Percentiles rank a stretch among this genome's conserved stretches.
Conservation (phyloP, 2,329 filamentous ascomycete genomes). For the Endothia cerciana region DNA sequence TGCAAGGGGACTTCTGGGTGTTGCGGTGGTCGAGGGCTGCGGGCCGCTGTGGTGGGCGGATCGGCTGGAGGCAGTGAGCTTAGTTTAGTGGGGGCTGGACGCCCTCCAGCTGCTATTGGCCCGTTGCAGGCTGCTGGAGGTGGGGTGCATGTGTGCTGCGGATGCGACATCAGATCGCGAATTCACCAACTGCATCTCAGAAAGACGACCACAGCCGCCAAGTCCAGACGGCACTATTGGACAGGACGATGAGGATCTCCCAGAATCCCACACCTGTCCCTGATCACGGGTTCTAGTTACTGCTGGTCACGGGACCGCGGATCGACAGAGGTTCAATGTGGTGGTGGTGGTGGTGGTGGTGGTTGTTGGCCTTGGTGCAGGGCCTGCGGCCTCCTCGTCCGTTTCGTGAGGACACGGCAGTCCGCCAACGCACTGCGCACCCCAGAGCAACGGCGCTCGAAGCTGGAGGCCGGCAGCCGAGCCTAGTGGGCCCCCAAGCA, state of each 20-base stretch:
- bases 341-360: too few species aligned
- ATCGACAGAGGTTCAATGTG: slow-evolving; percentile 3
- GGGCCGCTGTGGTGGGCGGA: slow-evolving; percentile 1
- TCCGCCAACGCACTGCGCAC: not conserved
- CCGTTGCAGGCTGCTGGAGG: not conserved
- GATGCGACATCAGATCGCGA: slow-evolving; percentile 10
- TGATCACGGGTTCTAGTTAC: not conserved
- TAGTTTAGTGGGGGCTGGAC: too few species aligned
- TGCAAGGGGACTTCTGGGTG: slow-evolving; percentile 1
- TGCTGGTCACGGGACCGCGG: slow-evolving; percentile 8
- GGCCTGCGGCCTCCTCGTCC: not conserved
- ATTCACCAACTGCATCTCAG: slow-evolving; percentile 7
- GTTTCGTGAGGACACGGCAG: not conserved
- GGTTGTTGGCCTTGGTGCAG: too few species aligned
- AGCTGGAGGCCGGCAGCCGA: slow-evolving; percentile 25
- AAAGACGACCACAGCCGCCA: not conserved
- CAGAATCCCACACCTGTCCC: not conserved
- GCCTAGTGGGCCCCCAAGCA: slow-evolving; percentile 16
- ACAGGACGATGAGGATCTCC: not conserved
- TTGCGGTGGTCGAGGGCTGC: not conserved
- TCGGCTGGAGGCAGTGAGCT: not conserved
- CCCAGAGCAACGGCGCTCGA: slow-evolving; percentile 18
- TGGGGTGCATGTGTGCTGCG: not conserved
- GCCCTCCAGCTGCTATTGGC: not conserved
- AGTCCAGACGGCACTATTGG: not conserved